Conservation (phyloP, 371 early-diverging fungal genomes). For the Vairimorpha ceranae region DNA sequence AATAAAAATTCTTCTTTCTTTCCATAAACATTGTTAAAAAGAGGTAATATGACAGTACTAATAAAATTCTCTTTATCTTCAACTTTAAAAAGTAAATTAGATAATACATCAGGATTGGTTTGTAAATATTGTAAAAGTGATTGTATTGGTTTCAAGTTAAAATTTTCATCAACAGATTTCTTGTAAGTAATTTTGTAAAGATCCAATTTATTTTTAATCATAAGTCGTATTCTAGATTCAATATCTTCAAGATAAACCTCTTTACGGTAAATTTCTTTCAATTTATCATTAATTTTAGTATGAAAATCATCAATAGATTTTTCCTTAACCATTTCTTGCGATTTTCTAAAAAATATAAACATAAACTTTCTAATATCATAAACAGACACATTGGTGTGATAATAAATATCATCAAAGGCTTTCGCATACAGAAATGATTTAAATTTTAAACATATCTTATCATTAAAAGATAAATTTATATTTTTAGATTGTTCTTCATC, state of each 20-base stretch:
- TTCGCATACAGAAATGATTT: conserved; percentile 29
- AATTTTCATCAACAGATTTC: conserved; percentile 63
- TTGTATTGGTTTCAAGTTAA: conserved; percentile 67
- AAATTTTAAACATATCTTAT: conserved; percentile 19
- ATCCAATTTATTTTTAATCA: conserved; percentile 85
- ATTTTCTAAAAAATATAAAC: conserved; percentile 21
- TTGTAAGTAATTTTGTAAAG: conserved; percentile 70
- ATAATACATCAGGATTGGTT: conserved; percentile 81
- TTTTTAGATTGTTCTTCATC: not conserved
- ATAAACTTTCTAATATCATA: conserved; percentile 34
- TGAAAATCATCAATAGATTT: conserved; percentile 50
- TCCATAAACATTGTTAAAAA: conserved; percentile 88
- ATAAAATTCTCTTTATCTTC: conserved; percentile 70
- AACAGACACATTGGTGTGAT: conserved; percentile 19
- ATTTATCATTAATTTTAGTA: conserved; percentile 66
- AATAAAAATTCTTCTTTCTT: conserved; percentile 86
- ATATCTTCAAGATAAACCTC: conserved; percentile 75
- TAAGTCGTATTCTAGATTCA: conserved; percentile 85
- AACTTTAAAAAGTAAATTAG: conserved; percentile 69
- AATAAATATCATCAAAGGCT: conserved; percentile 47
- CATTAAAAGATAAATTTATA: not conserved
- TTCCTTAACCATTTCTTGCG: conserved; percentile 64
- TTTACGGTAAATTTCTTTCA: conserved; percentile 73
- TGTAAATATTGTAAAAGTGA: conserved; percentile 87
- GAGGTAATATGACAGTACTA: conserved; percentile 75